phyloP scores from a whole-genome alignment of 768 basidiomycete species.

The Suillus sp. region DNA sequence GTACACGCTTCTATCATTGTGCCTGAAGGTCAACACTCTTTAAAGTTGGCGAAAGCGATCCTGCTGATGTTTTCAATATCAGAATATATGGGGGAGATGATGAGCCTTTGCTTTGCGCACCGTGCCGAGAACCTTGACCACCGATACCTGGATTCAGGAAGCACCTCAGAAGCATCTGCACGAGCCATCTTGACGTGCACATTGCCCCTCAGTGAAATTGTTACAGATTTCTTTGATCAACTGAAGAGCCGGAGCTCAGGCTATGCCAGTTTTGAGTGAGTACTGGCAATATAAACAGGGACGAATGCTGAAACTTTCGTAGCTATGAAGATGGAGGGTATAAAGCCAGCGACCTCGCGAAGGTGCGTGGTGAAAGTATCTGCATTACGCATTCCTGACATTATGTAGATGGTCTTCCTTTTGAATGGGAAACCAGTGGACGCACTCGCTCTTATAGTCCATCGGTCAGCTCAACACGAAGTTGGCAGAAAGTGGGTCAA shows the following conservation, averaged over 20 bases:
- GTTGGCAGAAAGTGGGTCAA: slow-evolving; percentile 87
- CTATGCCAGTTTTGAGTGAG: slow-evolving; percentile 90
- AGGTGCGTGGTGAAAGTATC: slow-evolving; percentile 50
- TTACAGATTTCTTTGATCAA: slow-evolving; percentile 93
- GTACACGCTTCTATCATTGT: slow-evolving; percentile 94
- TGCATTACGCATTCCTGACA: slow-evolving; percentile 5
- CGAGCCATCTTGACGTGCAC: slow-evolving; percentile 81
- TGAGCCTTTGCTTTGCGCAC: slow-evolving; percentile 88
- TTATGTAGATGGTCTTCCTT: slow-evolving; percentile 79
- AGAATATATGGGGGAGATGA: slow-evolving; percentile 96
- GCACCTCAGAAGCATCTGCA: slow-evolving; percentile 34
- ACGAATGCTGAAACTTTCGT: slow-evolving; percentile 13
- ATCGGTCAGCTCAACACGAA: slow-evolving; percentile 72
- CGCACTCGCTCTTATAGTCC: slow-evolving; percentile 90
- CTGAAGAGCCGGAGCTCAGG: slow-evolving; percentile 92
- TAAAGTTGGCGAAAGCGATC: not conserved
- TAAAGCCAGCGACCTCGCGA: slow-evolving; percentile 74
- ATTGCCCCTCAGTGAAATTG: slow-evolving; percentile 90
- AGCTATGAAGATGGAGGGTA: slow-evolving; percentile 98
- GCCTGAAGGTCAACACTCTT: slow-evolving; percentile 68
- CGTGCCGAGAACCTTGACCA: slow-evolving; percentile 85
- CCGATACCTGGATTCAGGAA: slow-evolving; percentile 71
- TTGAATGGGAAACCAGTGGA: slow-evolving; percentile 90
- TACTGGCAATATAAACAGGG: slow-evolving; percentile 17
- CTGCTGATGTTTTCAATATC: slow-evolving; percentile 6